Base-by-base conservation (phyloP, 371 early-diverging fungal genomes). In the Cokeromyces recurvatus region DNA sequence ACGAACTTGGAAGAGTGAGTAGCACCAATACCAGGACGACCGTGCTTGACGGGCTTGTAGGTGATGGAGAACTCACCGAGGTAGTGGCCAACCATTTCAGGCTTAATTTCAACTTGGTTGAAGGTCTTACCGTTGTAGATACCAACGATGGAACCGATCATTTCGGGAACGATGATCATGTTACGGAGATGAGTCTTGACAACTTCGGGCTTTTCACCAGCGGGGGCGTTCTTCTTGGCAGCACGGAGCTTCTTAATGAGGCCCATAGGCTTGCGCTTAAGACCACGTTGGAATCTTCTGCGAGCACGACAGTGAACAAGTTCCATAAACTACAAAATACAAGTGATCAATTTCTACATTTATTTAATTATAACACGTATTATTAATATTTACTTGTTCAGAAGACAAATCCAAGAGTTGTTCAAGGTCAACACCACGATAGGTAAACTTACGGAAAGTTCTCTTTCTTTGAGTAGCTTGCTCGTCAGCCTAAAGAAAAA, bases 71-170 rank as follows among this genome's bases (percentile, higher is more conserved):
- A 91, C 76, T 91, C 91, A 58, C 79, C 98, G 34, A 99, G 86
- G 83, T 95, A 95, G 89, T 90, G 94, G 55, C 99, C 99, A 71
- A 98, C 85, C 99, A 99, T 99, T 77, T 99, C 99, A 61, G 99
- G 94, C 85, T 93, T 97, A 82, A 99, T 91, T 82, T 99, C 99
- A 68, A 99, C 87, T 79, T 97, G 97, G 88, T 94, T 95, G 87
- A 97, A 99, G 64, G 86, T 89, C 91, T 98, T 99, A 71, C 99
- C 99, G 86, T 97, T 96, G 94, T 99, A 96, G 64, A 99, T 84
- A 69, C 97, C 99, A 66, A 99, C 82, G 48, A 96, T 74, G 46
- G 92, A 92, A 50, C 99, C 99, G 59, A 99, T 92, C 98, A 99
- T 97, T 79, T 95, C 95, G 57, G 99, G 99, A 53, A 99, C 93